Base-by-base conservation (phyloP, 192 early-diverging fungal species). In the Spizellomyces sp. region DNA sequence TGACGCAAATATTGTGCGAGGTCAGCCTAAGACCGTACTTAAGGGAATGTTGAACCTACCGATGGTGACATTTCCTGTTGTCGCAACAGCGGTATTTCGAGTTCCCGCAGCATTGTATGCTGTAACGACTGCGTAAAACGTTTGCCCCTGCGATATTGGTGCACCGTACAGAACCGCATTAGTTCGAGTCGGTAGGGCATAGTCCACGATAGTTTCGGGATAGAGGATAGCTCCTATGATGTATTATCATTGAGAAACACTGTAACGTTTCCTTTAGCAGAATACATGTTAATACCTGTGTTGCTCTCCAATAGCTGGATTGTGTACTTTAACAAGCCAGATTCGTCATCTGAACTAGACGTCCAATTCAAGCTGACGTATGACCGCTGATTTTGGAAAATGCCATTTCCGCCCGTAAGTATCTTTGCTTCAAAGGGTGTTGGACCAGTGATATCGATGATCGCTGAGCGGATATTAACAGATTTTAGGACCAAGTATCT, bases 31-130 rank as follows among this genome's bases (percentile, higher is more conserved):
- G 27, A 36, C 27, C 0, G 0, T 36, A 36, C 27, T 36, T 0
- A 36, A 36, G 0, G 27, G 27, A 36, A 36, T 36, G 27, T 36
- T 36, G 27, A 0, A 36, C 27, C 27, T 36, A 36, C 27, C 27
- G 27, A 36, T 3, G 27, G 27, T 36, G 27, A 36, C 27, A 36
- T 36, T 36, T 36, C 27, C 27, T 36, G 27, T 36, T 36, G 27
- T 36, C 3, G 27, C 27, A 36, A 36, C 27, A 17, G n/a, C 9
- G 4, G 17, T 15, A 9, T 12, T 67, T 0, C 10, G 8, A 36
- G 43, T 52, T n/a, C n/a, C n/a, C 10, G 65, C 65, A 14, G 15
- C 27, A 36, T 67, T 67, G 65, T 52, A 67, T 42, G 65, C 65
- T 4, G 48, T 55, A 8, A 67, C 41, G 1, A 9, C 55, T 19